Percentiles rank a stretch among this genome's conserved stretches.
Conservation (phyloP, 345 rosid genomes). For the Corchorus olitorius region DNA sequence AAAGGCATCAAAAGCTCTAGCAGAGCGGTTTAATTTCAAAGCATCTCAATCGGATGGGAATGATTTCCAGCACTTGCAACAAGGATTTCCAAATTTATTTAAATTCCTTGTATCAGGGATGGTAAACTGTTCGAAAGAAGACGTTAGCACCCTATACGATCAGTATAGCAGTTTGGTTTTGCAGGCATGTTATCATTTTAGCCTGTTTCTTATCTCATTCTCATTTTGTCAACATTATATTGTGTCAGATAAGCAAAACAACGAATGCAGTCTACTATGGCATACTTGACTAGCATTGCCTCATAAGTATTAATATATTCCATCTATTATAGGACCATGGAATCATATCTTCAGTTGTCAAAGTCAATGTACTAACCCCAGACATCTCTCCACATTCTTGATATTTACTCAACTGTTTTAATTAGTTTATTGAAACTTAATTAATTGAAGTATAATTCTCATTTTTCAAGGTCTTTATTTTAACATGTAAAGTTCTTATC, state of each 20-base stretch:
- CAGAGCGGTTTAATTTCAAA: conserved; percentile 71
- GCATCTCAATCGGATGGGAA: conserved; percentile 37
- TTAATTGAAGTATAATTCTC: not conserved
- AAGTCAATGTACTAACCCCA: not conserved
- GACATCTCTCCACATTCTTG: not conserved
- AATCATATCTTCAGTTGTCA: not conserved
- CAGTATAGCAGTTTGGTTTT: conserved; percentile 87
- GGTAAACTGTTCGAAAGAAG: conserved; percentile 50
- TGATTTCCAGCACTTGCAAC: conserved; percentile 39
- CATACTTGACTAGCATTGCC: not conserved
- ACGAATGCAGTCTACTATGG: not conserved
- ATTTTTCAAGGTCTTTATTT: not conserved
- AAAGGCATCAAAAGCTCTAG: conserved; percentile 64
- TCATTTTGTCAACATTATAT: not conserved
- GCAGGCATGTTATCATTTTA: conserved; percentile 54
- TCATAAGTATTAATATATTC: not conserved
- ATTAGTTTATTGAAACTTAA: not conserved
- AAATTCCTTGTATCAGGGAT: conserved; percentile 63
- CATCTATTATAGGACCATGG: conserved; percentile 1
- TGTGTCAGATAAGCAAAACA: conserved; percentile 8
- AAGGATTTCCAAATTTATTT: conserved; percentile 67
- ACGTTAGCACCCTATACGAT: conserved; percentile 59
- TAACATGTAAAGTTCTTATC: not conserved
- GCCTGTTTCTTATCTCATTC: conserved; percentile 13
- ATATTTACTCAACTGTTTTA: not conserved